These are phyloP conservation scores for Nothomitra cinnamomea DNA, from an alignment of 2,329 filamentous ascomycete species.

Conservation along the genomic window DNA sequence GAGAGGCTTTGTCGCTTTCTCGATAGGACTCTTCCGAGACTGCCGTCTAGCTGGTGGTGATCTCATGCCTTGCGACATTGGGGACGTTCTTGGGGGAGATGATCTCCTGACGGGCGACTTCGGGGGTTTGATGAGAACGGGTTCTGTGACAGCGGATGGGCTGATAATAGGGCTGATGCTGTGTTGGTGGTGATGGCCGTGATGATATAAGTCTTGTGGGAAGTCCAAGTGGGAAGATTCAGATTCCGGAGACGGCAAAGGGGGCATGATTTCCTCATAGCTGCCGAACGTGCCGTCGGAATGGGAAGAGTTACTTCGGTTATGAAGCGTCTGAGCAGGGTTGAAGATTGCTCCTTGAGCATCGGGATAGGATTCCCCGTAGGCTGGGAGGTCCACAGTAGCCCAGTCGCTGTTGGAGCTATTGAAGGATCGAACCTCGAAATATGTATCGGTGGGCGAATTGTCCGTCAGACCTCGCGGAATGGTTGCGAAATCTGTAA, in stretches of 20 bases:
- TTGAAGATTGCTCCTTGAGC: slow-evolving; percentile 59
- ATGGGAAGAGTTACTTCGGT: slow-evolving; percentile 66
- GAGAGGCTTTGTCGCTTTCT: slow-evolving; percentile 71
- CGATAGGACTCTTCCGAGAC: slow-evolving; percentile 54
- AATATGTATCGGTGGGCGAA: slow-evolving; percentile 62
- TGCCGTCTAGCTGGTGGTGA: slow-evolving; percentile 49
- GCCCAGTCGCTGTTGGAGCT: slow-evolving; percentile 75
- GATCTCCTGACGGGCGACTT: background rate
- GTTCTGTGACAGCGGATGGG: background rate
- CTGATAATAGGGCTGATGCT: slow-evolving; percentile 5
- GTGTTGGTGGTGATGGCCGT: slow-evolving; percentile 16
- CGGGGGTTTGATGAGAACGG: background rate
- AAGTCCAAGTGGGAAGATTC: slow-evolving; percentile 50
- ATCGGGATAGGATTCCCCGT: slow-evolving; percentile 47
- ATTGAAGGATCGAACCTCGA: slow-evolving; percentile 70
- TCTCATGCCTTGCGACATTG: slow-evolving; percentile 25
- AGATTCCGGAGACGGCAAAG: slow-evolving; percentile 68
- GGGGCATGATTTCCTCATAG: slow-evolving; percentile 68
- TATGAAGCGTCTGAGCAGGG: slow-evolving; percentile 75
- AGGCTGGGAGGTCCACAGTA: slow-evolving; percentile 58
- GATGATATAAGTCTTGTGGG: slow-evolving; percentile 38
- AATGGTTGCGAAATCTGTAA: slow-evolving; percentile 16
- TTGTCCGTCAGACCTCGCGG: slow-evolving; percentile 26
- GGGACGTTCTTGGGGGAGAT: slow-evolving; percentile 1
- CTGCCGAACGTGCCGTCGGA: slow-evolving; percentile 54